Conservation (phyloP, 148 eudicot species). For the Euryodendron excelsum region DNA sequence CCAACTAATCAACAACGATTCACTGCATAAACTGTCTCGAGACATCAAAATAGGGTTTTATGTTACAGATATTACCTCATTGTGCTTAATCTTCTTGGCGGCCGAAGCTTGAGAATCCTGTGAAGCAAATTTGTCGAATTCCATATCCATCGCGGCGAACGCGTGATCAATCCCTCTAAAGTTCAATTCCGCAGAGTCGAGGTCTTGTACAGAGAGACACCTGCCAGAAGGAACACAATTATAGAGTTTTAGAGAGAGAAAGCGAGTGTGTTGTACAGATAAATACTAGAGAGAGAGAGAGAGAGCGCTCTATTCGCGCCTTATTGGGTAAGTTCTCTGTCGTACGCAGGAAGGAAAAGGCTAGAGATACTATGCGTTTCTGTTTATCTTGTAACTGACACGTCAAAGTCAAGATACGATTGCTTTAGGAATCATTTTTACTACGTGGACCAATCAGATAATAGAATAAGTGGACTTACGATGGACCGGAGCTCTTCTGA, state of each 20-base stretch:
- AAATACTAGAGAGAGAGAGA: background rate
- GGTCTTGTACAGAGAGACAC: too few species aligned
- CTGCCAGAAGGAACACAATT: too few species aligned
- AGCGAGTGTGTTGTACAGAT: too few species aligned
- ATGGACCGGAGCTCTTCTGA: too few species aligned
- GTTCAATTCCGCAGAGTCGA: background rate
- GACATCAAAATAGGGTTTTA: background rate
- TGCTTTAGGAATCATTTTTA: too few species aligned
- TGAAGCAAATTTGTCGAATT: conserved; percentile 16
- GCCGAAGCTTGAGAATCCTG: conserved; percentile 18
- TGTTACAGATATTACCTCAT: conserved; percentile 21
- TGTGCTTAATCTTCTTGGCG: conserved; percentile 36
- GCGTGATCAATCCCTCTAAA: background rate
- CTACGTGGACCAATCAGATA: too few species aligned
- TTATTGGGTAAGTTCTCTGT: background rate
- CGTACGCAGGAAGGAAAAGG: background rate
- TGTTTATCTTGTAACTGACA: too few species aligned
- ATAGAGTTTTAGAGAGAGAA: too few species aligned
- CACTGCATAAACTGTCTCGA: background rate
- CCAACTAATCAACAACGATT: background rate
- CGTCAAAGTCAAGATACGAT: too few species aligned
- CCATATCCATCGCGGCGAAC: background rate
- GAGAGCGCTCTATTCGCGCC: background rate
- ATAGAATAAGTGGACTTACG: too few species aligned
- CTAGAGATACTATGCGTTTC: background rate